A percentile compares a stretch with the other conserved stretches of the same genome.
These are phyloP conservation scores for Pseudogymnoascus sp. DNA, from an alignment of 2,329 filamentous ascomycete genomes.

Conservation along the genomic window DNA sequence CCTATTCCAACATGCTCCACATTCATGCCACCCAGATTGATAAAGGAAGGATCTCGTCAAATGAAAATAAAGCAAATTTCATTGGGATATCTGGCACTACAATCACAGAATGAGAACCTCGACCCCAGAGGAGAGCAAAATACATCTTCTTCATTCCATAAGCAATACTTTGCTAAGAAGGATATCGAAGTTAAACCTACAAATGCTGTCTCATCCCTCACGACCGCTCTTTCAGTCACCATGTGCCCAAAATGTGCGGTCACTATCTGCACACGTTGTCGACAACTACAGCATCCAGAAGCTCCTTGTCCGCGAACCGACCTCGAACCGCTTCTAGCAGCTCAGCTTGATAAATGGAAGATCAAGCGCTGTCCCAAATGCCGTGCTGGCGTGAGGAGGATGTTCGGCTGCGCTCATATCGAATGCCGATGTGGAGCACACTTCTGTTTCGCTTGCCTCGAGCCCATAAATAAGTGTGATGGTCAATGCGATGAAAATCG, in stretches of 20 bases:
- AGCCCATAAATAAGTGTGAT: conserved; percentile 23
- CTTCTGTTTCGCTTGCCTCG: conserved; percentile 41
- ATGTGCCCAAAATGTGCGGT: conserved; percentile 38
- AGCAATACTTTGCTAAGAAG: background rate
- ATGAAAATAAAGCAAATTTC: background rate
- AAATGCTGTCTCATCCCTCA: background rate
- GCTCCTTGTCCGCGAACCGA: conserved; percentile 32
- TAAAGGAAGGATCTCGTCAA: background rate
- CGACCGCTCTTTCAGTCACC: conserved; percentile 22
- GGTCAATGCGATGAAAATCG: conserved; percentile 11
- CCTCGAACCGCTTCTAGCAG: conserved; percentile 29
- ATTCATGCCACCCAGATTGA: conserved; percentile 36
- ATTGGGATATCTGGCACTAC: background rate
- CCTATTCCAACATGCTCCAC: conserved; percentile 40
- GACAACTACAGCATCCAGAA: conserved; percentile 33
- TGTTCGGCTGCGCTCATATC: conserved; percentile 43
- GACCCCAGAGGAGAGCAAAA: background rate
- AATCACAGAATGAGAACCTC: background rate
- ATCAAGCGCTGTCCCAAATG: conserved; percentile 46
- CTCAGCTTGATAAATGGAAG: conserved; percentile 35
- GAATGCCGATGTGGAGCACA: conserved; percentile 42
- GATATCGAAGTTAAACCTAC: background rate
- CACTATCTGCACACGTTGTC: conserved; percentile 38
- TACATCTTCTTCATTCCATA: background rate
- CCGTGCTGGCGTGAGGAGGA: conserved; percentile 38